Evolutionary conservation across 176 grass and related monocot genomes (phyloP).

Genomic region (Tillandsia leiboldiana): DNA sequence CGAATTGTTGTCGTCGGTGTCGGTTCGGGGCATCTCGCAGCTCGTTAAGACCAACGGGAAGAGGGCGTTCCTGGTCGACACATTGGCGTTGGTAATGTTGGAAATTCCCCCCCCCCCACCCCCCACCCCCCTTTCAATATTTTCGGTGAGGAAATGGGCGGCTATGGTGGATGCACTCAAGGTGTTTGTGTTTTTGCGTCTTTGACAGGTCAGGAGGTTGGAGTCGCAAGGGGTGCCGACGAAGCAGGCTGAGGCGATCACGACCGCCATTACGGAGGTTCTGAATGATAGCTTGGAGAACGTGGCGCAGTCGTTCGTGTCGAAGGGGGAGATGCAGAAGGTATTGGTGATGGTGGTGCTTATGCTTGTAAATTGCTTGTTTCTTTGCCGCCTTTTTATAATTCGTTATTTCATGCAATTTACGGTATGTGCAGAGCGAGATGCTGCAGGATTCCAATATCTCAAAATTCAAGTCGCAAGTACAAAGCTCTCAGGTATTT

Average conservation of each 20-base stretch:
- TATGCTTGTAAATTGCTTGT: neutral
- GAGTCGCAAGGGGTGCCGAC: slow-evolving; percentile 80
- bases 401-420: neutral
- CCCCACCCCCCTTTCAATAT: neutral
- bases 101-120: neutral
- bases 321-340: slow-evolving; percentile 86
- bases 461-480: slow-evolving; percentile 88
- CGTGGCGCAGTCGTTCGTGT: slow-evolving; percentile 77
- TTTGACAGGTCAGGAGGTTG: slow-evolving; percentile 63
- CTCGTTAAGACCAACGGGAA: slow-evolving; percentile 84
- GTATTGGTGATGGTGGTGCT: slow-evolving; percentile 17
- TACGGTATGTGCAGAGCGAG: slow-evolving; percentile 36
- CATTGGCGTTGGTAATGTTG: slow-evolving; percentile 58
- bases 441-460: slow-evolving; percentile 83
- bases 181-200: slow-evolving; percentile 18
- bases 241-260: slow-evolving; percentile 94
- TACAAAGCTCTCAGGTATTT: slow-evolving; percentile 69
- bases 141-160: neutral
- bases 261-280: slow-evolving; percentile 84
- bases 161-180: slow-evolving; percentile 4
- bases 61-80: slow-evolving; percentile 79
- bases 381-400: neutral
- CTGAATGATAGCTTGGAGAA: slow-evolving; percentile 96
- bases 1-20: neutral
- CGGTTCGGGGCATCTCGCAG: slow-evolving; percentile 50